Base-by-base conservation (phyloP, 1,284 basidiomycete species). In the Heliocybe sulcata region DNA sequence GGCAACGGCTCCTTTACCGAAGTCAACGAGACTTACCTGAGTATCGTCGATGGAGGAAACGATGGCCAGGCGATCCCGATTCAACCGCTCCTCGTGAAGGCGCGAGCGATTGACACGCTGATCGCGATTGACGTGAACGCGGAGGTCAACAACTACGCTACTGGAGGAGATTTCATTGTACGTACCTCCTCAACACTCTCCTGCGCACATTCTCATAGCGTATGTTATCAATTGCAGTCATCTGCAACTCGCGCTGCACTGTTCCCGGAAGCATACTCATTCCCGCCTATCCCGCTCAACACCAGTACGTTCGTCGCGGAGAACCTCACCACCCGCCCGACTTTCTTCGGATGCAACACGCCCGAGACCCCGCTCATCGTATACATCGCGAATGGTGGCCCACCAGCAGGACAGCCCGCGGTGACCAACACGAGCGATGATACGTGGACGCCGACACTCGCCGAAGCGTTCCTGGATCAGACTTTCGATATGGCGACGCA, bases 301-400 rank as follows among this genome's bases (percentile, higher is more conserved):
- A 60, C 73, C 0, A 71, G 75, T 11, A 79, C 77, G 3, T 89
- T 89, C 63, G 63, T 88, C 51, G 69, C 72, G 12, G 77, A 77
- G 9, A 89, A 89, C 16, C 73, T 87, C 9, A 87, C 85, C 65
- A 73, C 75, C 38, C 77, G 87, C n/a, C 80, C 88, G 6, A 85
- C 85, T 0, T 90, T 92, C 68, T 92, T 90, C 68, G 89, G 89
- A 0, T 91, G 88, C 63, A 65, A 74, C 54, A 69, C 42, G 10
- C 75, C 79, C 10, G 68, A 79, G 1, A 83, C 72, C 58, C 83
- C 83, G 0, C 60, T 86, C 25, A 63, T 85, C 20, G 74, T 85
- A n/a, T 83, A 82, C 56, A 68, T 86, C n/a, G 84, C 84, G 3
- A 86, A 85, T 57, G 76, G 73, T 27, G 74, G 69, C 1, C 68